Evolutionary conservation across 1,139 yeast species (phyloP), one percentile per base, ranked within the genome.

Genomic region (Magnusiomyces tetraspermus): DNA sequence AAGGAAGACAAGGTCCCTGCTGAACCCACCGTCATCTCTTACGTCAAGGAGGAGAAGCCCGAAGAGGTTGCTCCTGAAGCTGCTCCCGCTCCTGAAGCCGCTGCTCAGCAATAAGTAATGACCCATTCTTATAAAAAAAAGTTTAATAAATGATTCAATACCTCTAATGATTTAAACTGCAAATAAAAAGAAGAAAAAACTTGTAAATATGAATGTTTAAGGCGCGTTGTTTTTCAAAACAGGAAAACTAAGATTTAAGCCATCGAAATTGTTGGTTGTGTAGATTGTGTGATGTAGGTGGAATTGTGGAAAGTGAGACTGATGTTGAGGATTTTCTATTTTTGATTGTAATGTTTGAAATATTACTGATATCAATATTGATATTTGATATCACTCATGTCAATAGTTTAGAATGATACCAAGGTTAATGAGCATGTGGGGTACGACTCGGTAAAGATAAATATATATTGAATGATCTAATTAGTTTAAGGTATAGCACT

Each of bases 1-100:
- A 92, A 92, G 86, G 97, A 90, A 70, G 98, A 92, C 71, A 90
- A 84, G 69, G 83, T 80, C 67, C 76, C 87, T 68, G 80, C 83
- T 68, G 90, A 86, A 71, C 96, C 97, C 74, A 75, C 80, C 65
- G 96, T 86, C 71, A 62, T 64, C 56, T 62, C 63, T 59, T 66
- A 67, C 67, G 52, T 55, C 49, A 63, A 63, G 62, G 61, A 61
- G 48, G 62, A 58, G 51, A 59, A 60, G 37, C 56, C 56, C 46
- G 59, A 55, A 51, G 56, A 58, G 28, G 61, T 53, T 45, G 57
- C 62, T 44, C 59, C 56, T 38, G 52, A 41, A 44, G 51, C 43
- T n/a, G 52, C 57, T 51, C 50, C n/a, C 17, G 38, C 38, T 15
- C 10, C 6, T 6, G 31, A 28, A 28, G 57, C 45, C 46, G 38